Percentiles rank a stretch among this genome's conserved stretches.
Conservation (phyloP, 139 green algal species). For the Coelastrella sp. region DNA sequence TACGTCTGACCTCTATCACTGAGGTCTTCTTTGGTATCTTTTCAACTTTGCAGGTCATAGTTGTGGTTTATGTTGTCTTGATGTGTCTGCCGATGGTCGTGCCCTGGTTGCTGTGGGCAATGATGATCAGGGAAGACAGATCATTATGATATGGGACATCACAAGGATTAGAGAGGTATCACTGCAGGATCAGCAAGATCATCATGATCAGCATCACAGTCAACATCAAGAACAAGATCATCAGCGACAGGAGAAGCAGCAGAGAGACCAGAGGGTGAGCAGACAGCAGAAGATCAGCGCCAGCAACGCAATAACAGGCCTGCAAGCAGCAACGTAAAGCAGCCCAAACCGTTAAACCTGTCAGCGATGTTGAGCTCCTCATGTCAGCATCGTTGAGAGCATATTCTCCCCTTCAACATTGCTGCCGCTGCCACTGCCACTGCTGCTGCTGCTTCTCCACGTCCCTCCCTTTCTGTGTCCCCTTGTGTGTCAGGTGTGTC, state of each 20-base stretch:
- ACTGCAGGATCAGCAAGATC: not conserved
- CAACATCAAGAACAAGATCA: no score
- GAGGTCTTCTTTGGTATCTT: not conserved
- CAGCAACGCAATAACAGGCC: no score
- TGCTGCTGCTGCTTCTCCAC: not conserved
- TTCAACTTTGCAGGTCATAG: constrained; percentile 63
- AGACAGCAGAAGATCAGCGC: no score
- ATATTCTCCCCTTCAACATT: not conserved
- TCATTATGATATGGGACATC: constrained; percentile 84
- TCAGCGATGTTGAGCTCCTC: no score
- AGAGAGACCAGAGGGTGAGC: no score
- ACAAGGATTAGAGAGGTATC: not conserved
- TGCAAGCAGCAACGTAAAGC: no score
- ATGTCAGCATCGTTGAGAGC: not conserved
- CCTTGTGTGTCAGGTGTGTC: not conserved
- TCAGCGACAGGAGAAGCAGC: no score
- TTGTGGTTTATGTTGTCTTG: constrained; percentile 67
- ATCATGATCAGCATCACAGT: no score
- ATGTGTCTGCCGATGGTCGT: constrained; percentile 76
- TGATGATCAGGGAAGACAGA: constrained; percentile 71
- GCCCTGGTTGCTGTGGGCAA: constrained; percentile 75
- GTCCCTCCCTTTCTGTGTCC: not conserved
- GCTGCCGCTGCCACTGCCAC: not conserved
- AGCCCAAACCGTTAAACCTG: no score
- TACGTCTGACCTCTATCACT: no score